Evolutionary conservation across 257 asterid species (phyloP).

Genomic region (Solanum virginianum): DNA sequence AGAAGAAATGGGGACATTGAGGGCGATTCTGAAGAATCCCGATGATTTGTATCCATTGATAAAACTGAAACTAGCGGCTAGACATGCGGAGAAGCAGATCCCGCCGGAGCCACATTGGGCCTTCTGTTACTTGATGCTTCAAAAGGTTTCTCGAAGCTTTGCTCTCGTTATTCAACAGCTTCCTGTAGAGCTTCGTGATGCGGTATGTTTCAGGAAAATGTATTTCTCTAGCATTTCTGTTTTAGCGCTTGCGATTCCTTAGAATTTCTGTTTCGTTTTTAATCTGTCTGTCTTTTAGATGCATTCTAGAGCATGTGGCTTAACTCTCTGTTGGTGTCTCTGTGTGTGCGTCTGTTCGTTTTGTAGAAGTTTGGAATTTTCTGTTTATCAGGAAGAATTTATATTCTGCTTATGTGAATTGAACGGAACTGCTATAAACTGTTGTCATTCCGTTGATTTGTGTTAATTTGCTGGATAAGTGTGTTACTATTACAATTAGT

Average conservation of each 20-base stretch:
- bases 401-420: not conserved
- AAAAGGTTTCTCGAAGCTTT: constrained; percentile 83
- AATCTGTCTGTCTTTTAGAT: not conserved
- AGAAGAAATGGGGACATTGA: constrained; percentile 52
- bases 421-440: not conserved
- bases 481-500: not conserved
- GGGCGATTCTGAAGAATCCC: constrained; percentile 70
- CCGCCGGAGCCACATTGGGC: constrained; percentile 91
- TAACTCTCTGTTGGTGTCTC: not conserved
- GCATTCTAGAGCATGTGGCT: not conserved
- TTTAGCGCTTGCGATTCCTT: not conserved
- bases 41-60: constrained; percentile 78
- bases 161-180: constrained; percentile 90
- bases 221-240: not conserved
- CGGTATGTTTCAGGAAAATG: constrained; percentile 35
- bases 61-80: constrained; percentile 62
- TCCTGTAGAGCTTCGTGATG: constrained; percentile 87
- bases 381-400: not conserved
- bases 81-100: constrained; percentile 78
- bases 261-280: not conserved
- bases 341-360: not conserved
- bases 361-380: not conserved
- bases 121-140: constrained; percentile 84
- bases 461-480: not conserved
- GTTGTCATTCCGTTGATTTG: not conserved